phyloP scores from a whole-genome alignment of 768 basidiomycete genomes.

The Suillus fuscotomentosus region DNA sequence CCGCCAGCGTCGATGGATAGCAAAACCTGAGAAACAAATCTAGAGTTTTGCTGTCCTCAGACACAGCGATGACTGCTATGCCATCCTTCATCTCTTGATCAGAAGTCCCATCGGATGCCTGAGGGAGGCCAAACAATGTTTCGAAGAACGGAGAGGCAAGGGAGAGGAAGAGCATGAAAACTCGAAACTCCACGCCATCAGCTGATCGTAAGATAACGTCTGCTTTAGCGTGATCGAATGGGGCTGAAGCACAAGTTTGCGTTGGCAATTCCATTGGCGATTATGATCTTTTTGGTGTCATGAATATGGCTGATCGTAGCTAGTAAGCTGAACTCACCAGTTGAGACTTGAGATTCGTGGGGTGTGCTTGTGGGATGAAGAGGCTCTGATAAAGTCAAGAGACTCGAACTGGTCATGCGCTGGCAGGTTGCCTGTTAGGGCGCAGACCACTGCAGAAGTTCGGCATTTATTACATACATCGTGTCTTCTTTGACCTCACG shows the following conservation, averaged over 20 bases:
- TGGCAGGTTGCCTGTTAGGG: neutral
- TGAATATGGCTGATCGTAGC: neutral
- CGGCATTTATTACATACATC: neutral
- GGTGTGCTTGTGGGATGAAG: neutral
- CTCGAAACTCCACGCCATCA: slow-evolving; percentile 24
- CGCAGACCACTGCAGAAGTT: neutral
- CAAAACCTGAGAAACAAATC: slow-evolving; percentile 19
- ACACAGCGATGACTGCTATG: slow-evolving; percentile 10
- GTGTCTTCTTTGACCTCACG: slow-evolving; percentile 1
- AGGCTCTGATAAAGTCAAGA: neutral
- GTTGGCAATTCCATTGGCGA: neutral
- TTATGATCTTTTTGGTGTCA: neutral
- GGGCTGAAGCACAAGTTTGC: slow-evolving; percentile 1
- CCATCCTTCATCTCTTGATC: slow-evolving; percentile 7
- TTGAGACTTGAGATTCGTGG: neutral
- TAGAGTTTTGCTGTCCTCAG: slow-evolving; percentile 20
- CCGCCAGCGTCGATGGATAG: slow-evolving; percentile 23
- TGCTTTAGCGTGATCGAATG: slow-evolving; percentile 9
- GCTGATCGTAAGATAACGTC: slow-evolving; percentile 16
- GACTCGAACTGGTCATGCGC: neutral
- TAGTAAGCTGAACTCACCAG: neutral
- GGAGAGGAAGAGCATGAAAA: slow-evolving; percentile 26
- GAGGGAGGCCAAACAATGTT: slow-evolving; percentile 26
- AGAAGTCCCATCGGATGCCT: slow-evolving; percentile 9
- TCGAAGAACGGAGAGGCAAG: slow-evolving; percentile 30